phyloP scores from a whole-genome alignment of 2,329 filamentous ascomycete species.

The Paecilomyces sp. region DNA sequence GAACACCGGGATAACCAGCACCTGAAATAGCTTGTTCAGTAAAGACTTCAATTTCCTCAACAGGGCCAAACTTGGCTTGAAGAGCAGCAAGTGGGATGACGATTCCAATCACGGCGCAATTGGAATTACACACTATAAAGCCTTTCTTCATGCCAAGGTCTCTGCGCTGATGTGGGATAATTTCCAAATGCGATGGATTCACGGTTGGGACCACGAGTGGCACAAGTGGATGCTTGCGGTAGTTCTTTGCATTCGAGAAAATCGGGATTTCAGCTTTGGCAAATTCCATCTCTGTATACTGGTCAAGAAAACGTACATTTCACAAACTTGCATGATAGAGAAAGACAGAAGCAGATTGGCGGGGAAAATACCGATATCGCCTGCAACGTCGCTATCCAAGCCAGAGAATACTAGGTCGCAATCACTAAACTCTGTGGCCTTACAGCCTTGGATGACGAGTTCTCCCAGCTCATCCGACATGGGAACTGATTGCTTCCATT shows the following conservation, averaged over 20 bases:
- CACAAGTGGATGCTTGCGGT: conserved; percentile 81
- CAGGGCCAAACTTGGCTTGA: conserved; percentile 75
- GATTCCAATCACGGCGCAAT: conserved; percentile 93
- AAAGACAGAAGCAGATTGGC: neutral
- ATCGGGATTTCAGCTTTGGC: conserved; percentile 79
- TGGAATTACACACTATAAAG: conserved; percentile 95
- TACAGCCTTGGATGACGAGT: conserved; percentile 79
- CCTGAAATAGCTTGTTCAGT: conserved; percentile 94
- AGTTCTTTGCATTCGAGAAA: conserved; percentile 98
- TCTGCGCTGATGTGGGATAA: conserved; percentile 82
- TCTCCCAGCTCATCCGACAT: conserved; percentile 71
- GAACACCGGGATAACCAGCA: conserved; percentile 62
- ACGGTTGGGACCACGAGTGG: conserved; percentile 93
- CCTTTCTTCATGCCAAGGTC: conserved; percentile 69
- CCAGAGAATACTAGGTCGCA: conserved; percentile 94
- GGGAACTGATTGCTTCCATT: conserved; percentile 85
- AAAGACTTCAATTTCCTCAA: conserved; percentile 71
- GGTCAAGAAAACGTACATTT: neutral
- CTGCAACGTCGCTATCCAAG: conserved; percentile 85
- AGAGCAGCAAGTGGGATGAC: conserved; percentile 95
- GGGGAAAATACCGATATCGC: conserved; percentile 67
- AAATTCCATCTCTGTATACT: conserved; percentile 71
- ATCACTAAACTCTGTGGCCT: conserved; percentile 65
- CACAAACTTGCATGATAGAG: too few relatives aligned
- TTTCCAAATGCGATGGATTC: conserved; percentile 77